These are phyloP conservation scores for Carex sylvatica DNA, from an alignment of 202 grass and related monocot genomes.

Conservation along the genomic window DNA sequence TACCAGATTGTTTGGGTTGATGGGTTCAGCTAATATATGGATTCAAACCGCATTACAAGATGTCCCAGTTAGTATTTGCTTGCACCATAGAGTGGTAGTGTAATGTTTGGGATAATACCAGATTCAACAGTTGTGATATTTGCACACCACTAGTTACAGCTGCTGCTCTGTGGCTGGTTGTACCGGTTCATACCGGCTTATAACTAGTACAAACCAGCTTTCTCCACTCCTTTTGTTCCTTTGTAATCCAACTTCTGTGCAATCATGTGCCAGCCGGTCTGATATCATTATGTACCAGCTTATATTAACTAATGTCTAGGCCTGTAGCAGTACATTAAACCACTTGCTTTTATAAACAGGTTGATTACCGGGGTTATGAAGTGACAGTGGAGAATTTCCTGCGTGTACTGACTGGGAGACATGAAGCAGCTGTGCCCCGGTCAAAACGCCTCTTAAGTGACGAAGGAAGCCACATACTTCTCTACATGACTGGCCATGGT, in stretches of 20 bases:
- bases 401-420: constrained; percentile 81
- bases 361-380: constrained; percentile 96
- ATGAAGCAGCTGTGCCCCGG: constrained; percentile 74
- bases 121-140: not conserved
- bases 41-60: not conserved
- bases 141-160: not conserved
- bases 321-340: not conserved
- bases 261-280: not conserved
- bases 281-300: not conserved
- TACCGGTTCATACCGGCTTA: not conserved
- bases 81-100: not conserved
- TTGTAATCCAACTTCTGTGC: not conserved
- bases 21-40: not conserved
- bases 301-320: not conserved
- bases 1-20: not conserved
- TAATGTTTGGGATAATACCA: not conserved
- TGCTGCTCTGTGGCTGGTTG: not conserved
- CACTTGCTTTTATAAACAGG: constrained; percentile 34
- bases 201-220: not conserved
- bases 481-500: constrained; percentile 99
- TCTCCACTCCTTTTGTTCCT: not conserved
- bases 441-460: constrained; percentile 95
- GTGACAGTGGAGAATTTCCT: constrained; percentile 96
- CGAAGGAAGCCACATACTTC: constrained; percentile 95
- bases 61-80: not conserved